These are phyloP conservation scores for Gracilaria domingensis DNA, from an alignment of 23 red algal species.

Conservation along the genomic window DNA sequence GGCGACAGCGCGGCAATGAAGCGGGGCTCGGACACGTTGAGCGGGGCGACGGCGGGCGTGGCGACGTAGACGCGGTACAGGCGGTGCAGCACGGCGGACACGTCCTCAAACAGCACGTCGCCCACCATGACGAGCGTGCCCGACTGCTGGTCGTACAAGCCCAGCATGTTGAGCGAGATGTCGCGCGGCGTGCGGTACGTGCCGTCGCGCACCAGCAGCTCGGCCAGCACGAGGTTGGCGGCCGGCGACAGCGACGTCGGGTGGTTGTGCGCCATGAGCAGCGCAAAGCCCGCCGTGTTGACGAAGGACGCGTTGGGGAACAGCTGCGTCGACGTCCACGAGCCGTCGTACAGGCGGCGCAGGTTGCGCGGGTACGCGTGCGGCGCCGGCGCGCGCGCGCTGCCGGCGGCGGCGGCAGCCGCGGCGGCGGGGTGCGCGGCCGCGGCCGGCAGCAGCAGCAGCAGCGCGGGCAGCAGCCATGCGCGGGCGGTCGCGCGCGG, in stretches of 20 bases:
- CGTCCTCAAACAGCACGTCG: slow-evolving; percentile 55
- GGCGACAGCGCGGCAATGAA: slow-evolving; percentile 54
- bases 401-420: background rate
- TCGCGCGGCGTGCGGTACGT: slow-evolving; percentile 78
- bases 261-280: slow-evolving; percentile 65
- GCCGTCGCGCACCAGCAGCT: slow-evolving; percentile 81
- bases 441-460: background rate
- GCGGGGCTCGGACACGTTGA: slow-evolving; percentile 37
- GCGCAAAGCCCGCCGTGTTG: slow-evolving; percentile 59
- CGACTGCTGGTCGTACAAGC: slow-evolving; percentile 68
- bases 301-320: slow-evolving; percentile 47
- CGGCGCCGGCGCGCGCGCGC: background rate
- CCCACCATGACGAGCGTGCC: slow-evolving; percentile 75
- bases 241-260: slow-evolving; percentile 10
- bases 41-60: background rate
- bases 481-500: too few species aligned
- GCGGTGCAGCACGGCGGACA: slow-evolving; percentile 22
- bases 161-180: slow-evolving; percentile 58
- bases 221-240: slow-evolving; percentile 78
- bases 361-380: slow-evolving; percentile 64
- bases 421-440: background rate
- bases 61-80: slow-evolving; percentile 35
- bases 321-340: slow-evolving; percentile 33
- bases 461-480: too few species aligned
- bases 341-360: slow-evolving; percentile 69